Conservation (phyloP, 306 rosid genomes). For the Trichosanthes cucumerina region DNA sequence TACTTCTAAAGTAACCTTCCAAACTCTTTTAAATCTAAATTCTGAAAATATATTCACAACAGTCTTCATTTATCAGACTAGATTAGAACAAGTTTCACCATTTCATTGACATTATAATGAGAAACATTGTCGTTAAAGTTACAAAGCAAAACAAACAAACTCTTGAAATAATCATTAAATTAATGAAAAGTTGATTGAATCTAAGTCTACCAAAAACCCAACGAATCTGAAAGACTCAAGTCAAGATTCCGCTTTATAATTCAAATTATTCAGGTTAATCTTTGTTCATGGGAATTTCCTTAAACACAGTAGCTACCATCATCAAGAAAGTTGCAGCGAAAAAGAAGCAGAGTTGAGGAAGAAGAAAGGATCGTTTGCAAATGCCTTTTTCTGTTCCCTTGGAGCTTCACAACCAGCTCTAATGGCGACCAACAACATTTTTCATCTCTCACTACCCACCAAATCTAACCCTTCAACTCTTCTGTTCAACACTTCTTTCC, state of each 20-base stretch:
- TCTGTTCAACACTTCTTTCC: slow-evolving; percentile 8
- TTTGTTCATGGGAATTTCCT: not conserved
- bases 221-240: not conserved
- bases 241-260: not conserved
- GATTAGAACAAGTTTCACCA: too few species aligned
- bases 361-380: not conserved
- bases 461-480: slow-evolving; percentile 8
- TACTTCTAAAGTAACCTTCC: too few species aligned
- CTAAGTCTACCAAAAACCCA: too few species aligned
- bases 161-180: not conserved
- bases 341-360: not conserved
- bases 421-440: slow-evolving; percentile 26
- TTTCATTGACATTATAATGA: too few species aligned
- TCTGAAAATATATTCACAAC: too few species aligned
- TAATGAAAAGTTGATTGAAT: not conserved
- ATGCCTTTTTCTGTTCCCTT: not conserved
- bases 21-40: too few species aligned
- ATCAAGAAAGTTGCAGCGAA: not conserved
- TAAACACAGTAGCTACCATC: not conserved
- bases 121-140: not conserved
- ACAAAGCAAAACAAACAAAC: not conserved
- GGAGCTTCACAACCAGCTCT: slow-evolving; percentile 11
- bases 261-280: not conserved
- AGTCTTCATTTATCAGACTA: too few species aligned
- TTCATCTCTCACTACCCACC: slow-evolving; percentile 9